These are phyloP conservation scores for Candida quercuum DNA, from an alignment of 805 yeast species.

Conservation along the genomic window DNA sequence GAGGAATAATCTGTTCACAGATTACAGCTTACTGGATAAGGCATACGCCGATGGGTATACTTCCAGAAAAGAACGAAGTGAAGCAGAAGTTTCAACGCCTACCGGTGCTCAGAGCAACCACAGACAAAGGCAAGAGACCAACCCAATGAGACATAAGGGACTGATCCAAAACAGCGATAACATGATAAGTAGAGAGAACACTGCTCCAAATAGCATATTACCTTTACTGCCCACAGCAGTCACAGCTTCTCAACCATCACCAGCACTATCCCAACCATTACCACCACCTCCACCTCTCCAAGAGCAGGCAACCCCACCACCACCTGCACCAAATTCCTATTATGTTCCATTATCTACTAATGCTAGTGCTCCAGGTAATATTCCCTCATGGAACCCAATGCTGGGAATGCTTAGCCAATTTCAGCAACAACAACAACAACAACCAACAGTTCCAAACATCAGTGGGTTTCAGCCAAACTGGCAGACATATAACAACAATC, in stretches of 20 bases:
- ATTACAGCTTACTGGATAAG: constrained; percentile 8
- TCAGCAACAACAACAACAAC: neutral
- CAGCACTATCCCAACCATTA: neutral
- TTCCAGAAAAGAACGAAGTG: constrained; percentile 18
- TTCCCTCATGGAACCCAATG: neutral
- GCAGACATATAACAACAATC: neutral
- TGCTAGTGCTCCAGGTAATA: too few species aligned
- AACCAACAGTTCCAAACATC: neutral
- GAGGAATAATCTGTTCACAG: constrained; percentile 12
- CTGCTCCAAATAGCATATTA: neutral
- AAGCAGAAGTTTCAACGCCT: neutral
- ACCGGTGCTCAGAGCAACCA: neutral
- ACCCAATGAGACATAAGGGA: too few species aligned
- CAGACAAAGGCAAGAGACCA: neutral
- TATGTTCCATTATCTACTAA: too few species aligned
- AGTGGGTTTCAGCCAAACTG: neutral
- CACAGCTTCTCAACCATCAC: neutral
- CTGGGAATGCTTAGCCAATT: too few species aligned
- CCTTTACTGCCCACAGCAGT: too few species aligned
- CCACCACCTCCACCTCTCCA: constrained; percentile 1
- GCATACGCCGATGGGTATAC: constrained; percentile 17
- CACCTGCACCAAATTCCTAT: neutral
- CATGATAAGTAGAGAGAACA: too few species aligned
- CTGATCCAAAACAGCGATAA: too few species aligned
- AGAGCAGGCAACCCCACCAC: neutral